Evolutionary conservation across 192 early-diverging fungal genomes (phyloP), one percentile per base, ranked within the genome.

Genomic region (Thamnidium elegans): DNA sequence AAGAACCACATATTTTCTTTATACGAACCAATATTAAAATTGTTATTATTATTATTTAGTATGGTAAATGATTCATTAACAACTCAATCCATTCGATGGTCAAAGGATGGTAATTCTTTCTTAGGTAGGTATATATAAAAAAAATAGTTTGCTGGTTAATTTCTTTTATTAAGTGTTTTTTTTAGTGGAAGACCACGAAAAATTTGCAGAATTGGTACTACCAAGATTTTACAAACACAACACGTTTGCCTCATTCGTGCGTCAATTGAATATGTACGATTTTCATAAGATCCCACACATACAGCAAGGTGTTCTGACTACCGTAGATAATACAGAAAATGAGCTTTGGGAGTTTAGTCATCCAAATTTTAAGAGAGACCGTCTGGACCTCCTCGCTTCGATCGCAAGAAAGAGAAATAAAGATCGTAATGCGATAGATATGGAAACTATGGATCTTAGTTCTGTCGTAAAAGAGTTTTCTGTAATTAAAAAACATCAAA

Each of bases 281-380:
- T 99, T 99, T 67, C 94, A 95, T 77, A 99, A 99, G 61, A 85
- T 96, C 14, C 94, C 93, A 19, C 91, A 95, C 72, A 65, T 96
- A 15, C 90, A 93, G 60, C 90, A 94, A 55, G 96, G 95, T 21
- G 91, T 91, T 1, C 78, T 97, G 43, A 78, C 84, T 4, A 73
- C 88, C 2, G 5, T 10, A 6, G 9, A 39, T 2, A 89, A 91
- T 30, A 79, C 83, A 3, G 83, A 83, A 23, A 83, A 90, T 0
- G 96, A 98, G 68, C 79, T 83, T 52, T 94, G 89, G 90, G 94
- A 97, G 77, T 99, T 99, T 72, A 85, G 79, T 56, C 91, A 99
- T 64, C 82, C 83, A 0, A 84, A 96, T 66, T 99, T 99, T 63
- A 88, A 91, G 73, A 84, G 91, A 46, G 87, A 87, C 52, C 88